Evolutionary conservation across 257 asterid species (phyloP).

Genomic region (Ajuga chamaepitys): DNA sequence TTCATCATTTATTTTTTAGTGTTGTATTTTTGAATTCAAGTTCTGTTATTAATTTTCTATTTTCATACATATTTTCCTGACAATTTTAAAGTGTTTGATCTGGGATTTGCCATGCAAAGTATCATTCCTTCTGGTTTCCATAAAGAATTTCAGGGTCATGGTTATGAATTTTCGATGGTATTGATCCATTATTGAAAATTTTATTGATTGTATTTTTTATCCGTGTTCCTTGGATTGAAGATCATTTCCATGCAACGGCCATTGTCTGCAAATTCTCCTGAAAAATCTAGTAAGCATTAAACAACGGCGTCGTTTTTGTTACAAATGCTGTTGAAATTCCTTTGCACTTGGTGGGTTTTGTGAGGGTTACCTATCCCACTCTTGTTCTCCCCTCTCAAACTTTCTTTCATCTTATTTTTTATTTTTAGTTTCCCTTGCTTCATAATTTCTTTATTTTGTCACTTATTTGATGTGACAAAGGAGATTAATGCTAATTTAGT

Average conservation of each 20-base stretch:
- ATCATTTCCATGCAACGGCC: conserved; percentile 21
- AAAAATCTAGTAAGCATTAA: conserved; percentile 9
- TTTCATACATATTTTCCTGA: background rate
- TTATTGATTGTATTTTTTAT: background rate
- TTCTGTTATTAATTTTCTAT: background rate
- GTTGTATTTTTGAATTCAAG: background rate
- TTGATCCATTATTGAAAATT: conserved; percentile 18
- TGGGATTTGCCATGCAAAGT: conserved; percentile 22
- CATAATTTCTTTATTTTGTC: background rate
- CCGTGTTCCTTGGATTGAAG: conserved; percentile 17
- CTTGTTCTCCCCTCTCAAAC: background rate
- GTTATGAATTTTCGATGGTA: conserved; percentile 15
- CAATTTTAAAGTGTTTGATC: conserved; percentile 31
- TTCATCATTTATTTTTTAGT: background rate
- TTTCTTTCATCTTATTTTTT: background rate
- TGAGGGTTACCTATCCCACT: conserved; percentile 13
- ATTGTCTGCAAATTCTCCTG: background rate
- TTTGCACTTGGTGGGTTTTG: conserved; percentile 20
- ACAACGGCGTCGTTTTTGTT: background rate
- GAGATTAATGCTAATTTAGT: background rate
- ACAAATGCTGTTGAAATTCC: conserved; percentile 17
- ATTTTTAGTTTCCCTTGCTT: background rate
- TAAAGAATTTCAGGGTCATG: background rate
- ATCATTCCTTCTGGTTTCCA: background rate
- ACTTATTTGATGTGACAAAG: conserved; percentile 1